Evolutionary conservation across 2,329 filamentous ascomycete species (phyloP), one percentile per base, ranked within the genome.

Genomic region (Paramyrothecium roridum): DNA sequence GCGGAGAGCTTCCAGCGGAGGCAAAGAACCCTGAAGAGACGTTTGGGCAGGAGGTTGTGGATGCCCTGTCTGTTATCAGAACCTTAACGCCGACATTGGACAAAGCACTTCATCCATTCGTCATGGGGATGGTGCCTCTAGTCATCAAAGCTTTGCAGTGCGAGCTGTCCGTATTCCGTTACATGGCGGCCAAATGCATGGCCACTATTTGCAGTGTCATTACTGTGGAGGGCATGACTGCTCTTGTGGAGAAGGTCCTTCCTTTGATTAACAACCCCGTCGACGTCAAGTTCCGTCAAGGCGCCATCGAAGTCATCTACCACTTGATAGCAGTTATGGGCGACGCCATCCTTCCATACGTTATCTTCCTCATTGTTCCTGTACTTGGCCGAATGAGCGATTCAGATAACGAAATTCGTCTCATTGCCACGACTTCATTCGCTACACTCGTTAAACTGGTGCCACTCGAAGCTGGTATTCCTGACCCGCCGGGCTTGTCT

Each of bases 251-350:
- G 70, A 89, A 91, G 67, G 91, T 99, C 11, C 73, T 99, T 48
- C 95, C 95, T 7, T 90, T 90, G 2, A 96, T 98, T 72, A 95
- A 82, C 76, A 97, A 97, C 64, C 89, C 91, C 1, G 75, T 96
- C 57, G 93, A 99, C 65, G 82, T 97, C 30, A 88, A 91, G 67
- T 89, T 88, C 74, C 88, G 95, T 43, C 95, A 99, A 76, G 95
- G 95, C 59, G 92, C 91, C 7, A 95, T 96, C 55, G 95, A 99
- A 73, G 91, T 87, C 63, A 90, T 99, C 57, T 99, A 99, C 69
- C 95, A 99, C 72, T 79, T 99, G 56, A 99, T 99, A 60, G 91
- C 96, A 57, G 93, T 97, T 52, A 99, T 99, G 95, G 95, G 96
- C 59, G 95, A 98, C 69, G 84, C 85, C 40, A 99, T 99, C 55